Evolutionary conservation across 495 filamentous ascomycete species (phyloP), one percentile per base, ranked within the genome.

Genomic region (Extremus antarcticus): DNA sequence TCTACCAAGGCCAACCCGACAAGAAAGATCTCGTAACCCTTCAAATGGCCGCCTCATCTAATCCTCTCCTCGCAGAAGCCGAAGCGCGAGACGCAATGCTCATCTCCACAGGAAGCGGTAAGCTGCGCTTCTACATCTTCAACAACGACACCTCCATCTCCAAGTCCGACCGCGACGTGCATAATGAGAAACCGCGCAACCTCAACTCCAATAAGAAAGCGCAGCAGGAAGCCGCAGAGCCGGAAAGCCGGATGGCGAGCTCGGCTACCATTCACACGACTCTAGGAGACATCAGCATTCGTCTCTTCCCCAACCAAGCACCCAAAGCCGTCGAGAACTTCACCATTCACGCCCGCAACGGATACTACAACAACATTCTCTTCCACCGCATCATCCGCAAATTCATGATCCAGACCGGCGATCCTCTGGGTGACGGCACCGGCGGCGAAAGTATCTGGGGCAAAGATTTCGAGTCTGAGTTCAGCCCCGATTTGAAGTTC

Each of bases 281-380:
- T 1, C 84, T 90, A 66, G 92, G 92, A 51, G 92, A 99, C 67
- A 95, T 99, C 58, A 87, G 92, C 57, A 80, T 99, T 47, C 87
- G 92, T 0, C 76, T 99, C 19, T 99, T 89, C 75, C 91, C 94
- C 0, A 84, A 90, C 53, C 88, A 88, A 0, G 90, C 92, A 1
- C 94, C 92, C 25, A 90, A 89, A 63, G 85, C 92, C 0, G 92
- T 99, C n/a, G 94, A 99, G 73, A 99, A 99, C 70, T 99, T 99
- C 65, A 87, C 90, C 47, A 94, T 89, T 0, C 92, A 97, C 58
- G 78, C 88, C 1, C 85, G 83, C 51, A 80, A 79, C 50, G 88
- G 88, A 1, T 97, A 97, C 70, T 99, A 97, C 74, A 95, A 97
- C 70, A 86, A 87, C 67, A 90, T 90, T 13, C 90, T 95, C 59